Conservation (phyloP, 176 grass and related monocot species). For the Pharus latifolius region DNA sequence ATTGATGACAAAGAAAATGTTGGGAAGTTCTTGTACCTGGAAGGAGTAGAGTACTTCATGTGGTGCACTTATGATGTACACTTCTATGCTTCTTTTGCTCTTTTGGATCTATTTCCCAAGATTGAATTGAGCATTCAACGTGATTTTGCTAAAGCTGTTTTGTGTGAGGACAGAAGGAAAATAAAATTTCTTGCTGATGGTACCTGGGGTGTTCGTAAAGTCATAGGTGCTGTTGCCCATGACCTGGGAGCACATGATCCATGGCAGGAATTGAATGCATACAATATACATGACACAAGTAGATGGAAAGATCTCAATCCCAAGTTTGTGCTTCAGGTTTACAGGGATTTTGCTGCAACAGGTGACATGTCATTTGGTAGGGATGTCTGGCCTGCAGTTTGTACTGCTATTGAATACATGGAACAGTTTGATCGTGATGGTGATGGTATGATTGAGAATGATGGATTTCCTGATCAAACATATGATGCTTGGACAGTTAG, state of each 20-base stretch:
- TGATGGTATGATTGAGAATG: constrained; percentile 86
- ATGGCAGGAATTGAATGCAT: constrained; percentile 97
- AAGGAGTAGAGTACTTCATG: constrained; percentile 98
- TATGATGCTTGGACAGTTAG: constrained; percentile 95
- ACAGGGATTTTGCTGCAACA: constrained; percentile 88
- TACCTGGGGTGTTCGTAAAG: constrained; percentile 69
- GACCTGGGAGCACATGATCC: constrained; percentile 92
- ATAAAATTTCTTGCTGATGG: constrained; percentile 93
- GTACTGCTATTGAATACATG: constrained; percentile 90
- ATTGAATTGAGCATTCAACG: constrained; percentile 90
- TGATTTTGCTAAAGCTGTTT: constrained; percentile 84
- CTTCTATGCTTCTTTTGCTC: constrained; percentile 95
- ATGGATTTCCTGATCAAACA: constrained; percentile 97
- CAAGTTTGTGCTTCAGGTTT: constrained; percentile 89
- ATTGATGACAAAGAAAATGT: constrained; percentile 59
- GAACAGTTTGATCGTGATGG: constrained; percentile 85
- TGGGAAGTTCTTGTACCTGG: constrained; percentile 83
- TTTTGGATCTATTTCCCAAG: constrained; percentile 87
- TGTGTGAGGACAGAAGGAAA: constrained; percentile 77
- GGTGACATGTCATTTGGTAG: constrained; percentile 62
- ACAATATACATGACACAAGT: constrained; percentile 98
- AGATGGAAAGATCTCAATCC: constrained; percentile 98
- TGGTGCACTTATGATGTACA: constrained; percentile 96
- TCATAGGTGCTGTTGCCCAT: constrained; percentile 91
- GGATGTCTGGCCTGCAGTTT: constrained; percentile 94